Percentiles rank a stretch among this genome's conserved stretches.
Conservation (phyloP, 805 yeast genomes). For the Wickerhamomyces ciferrii region DNA sequence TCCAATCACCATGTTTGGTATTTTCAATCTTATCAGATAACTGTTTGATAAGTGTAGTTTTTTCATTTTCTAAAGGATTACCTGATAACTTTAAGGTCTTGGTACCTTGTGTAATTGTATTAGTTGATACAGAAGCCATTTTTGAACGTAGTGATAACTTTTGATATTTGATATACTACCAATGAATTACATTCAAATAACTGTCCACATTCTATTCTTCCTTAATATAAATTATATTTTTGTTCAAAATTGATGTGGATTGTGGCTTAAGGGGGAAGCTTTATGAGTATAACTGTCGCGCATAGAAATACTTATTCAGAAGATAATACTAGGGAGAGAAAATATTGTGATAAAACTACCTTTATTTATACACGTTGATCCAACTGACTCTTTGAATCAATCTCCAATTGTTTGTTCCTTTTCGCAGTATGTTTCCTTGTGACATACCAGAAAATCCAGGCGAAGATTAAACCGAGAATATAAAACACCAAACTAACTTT, state of each 20-base stretch:
- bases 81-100: slow-evolving; percentile 1
- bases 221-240: too few relatives aligned
- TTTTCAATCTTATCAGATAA: slow-evolving; percentile 6
- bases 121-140: not conserved
- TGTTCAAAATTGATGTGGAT: too few relatives aligned
- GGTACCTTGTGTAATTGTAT: not conserved
- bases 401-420: not conserved
- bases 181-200: too few relatives aligned
- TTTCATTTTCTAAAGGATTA: slow-evolving; percentile 12
- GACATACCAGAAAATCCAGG: slow-evolving; percentile 1
- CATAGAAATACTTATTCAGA: not conserved
- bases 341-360: too few relatives aligned
- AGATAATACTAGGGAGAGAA: too few relatives aligned
- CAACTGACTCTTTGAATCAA: too few relatives aligned
- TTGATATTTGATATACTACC: too few relatives aligned
- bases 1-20: slow-evolving; percentile 20
- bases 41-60: slow-evolving; percentile 9
- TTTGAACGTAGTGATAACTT: too few relatives aligned
- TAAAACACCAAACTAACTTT: not conserved
- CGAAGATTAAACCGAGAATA: not conserved
- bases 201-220: too few relatives aligned
- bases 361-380: too few relatives aligned
- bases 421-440: not conserved
- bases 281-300: not conserved
- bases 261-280: not conserved